Percentiles rank a stretch among this genome's conserved stretches.
phyloP scores from a whole-genome alignment of 2,329 filamentous ascomycete genomes.

The Magnaporthiopsis rhizophila region DNA sequence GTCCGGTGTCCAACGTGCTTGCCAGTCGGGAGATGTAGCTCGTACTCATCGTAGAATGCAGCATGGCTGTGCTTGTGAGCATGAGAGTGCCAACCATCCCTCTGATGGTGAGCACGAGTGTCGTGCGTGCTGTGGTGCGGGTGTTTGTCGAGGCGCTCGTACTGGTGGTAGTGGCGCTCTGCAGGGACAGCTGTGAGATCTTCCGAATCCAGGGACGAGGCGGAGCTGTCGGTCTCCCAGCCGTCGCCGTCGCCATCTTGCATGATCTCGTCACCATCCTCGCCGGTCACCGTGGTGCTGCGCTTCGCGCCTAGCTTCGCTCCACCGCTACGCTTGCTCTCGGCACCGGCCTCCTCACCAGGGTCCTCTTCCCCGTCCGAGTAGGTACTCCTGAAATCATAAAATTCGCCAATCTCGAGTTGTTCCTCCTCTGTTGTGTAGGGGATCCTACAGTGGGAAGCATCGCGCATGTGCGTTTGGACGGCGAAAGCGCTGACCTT shows the following conservation, averaged over 20 bases:
- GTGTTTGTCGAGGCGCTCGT: constrained; percentile 63
- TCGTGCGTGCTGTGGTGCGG: constrained; percentile 68
- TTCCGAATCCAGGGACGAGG: constrained; percentile 80
- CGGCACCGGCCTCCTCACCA: constrained; percentile 46
- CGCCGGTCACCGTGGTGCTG: constrained; percentile 38
- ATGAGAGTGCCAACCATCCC: constrained; percentile 74
- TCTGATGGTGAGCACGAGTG: constrained; percentile 63
- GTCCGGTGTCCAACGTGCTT: constrained; percentile 86
- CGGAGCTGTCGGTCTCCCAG: constrained; percentile 92
- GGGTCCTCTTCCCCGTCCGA: constrained; percentile 62
- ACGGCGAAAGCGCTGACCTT: constrained; percentile 72
- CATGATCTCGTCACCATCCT: constrained; percentile 43
- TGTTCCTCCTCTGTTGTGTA: constrained; percentile 85
- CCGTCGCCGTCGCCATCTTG: constrained; percentile 56
- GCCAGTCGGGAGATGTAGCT: constrained; percentile 86
- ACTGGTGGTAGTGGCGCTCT: constrained; percentile 62
- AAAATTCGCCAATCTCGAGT: constrained; percentile 90
- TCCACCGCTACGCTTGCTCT: constrained; percentile 39
- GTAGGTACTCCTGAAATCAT: constrained; percentile 94
- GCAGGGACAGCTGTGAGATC: constrained; percentile 75
- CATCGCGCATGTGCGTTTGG: constrained; percentile 96
- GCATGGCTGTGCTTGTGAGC: constrained; percentile 67
- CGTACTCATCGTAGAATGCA: constrained; percentile 86
- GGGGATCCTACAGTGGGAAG: constrained; percentile 93
- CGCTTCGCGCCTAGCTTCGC: constrained; percentile 63